Base-by-base conservation (phyloP, 2,329 filamentous ascomycete genomes). In the Myrmaecium sp. region DNA sequence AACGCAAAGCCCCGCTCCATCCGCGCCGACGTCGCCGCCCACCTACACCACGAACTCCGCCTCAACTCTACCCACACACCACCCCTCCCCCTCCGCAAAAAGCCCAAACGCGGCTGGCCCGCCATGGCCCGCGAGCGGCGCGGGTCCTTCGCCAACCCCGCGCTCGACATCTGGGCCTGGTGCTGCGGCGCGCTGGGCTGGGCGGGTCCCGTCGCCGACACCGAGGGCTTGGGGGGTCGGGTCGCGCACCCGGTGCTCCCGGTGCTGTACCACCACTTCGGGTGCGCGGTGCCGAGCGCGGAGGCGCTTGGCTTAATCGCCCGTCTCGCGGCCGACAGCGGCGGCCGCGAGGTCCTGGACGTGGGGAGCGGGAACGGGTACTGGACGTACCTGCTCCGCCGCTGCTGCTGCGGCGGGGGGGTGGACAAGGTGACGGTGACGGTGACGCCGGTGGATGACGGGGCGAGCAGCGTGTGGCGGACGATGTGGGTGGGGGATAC, bases 241-340 rank as follows among this genome's bases (percentile, higher is more conserved):
- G 62, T 58, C 32, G 66, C 64, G 26, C 77, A 83, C 49, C 74
- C 76, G 38, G 58, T 79, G 5, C 60, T 82, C 6, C 76, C 76
- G 2, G 57, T 82, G 11, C 60, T 81, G 29, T 82, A 81, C 62
- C 76, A 82, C 51, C 76, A 83, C 49, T 82, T 82, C 46, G 75
- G 75, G 26, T 83, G 76, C 51, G 66, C 67, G 2, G 70, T 70
- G 12, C 77, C 77, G 0, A 68, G 65, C 6, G 74, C 75, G 46
- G 73, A 80, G 38, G 59, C 66, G 2, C 53, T 83, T 8, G 55
- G 64, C 33, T 54, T 75, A 13, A 59, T 82, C 17, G 61, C 60
- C 18, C 54, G 62, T 25, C 45, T 78, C 3, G 60, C 66, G 3
- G 14, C 11, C 11, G 20, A 29, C 6, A 27, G 21, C 9, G 23